Evolutionary conservation across 345 rosid genomes (phyloP).

Genomic region (Brassica nigra): DNA sequence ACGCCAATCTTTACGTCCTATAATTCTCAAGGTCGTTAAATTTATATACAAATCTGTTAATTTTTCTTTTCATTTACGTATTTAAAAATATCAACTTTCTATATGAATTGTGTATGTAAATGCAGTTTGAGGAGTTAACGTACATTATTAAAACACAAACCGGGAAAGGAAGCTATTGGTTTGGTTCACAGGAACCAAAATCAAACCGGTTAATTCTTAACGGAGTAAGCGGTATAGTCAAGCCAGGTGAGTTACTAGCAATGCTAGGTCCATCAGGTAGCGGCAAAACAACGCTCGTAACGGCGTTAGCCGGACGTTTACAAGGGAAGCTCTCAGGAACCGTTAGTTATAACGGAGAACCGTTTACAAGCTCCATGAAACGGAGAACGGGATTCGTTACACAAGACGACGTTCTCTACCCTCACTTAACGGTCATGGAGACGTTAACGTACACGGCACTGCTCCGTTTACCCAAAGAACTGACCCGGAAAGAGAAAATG

Average conservation of each 20-base stretch:
- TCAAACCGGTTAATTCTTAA: conserved; percentile 60
- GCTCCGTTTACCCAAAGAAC: conserved; percentile 68
- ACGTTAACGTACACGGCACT: conserved; percentile 76
- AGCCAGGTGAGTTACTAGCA: conserved; percentile 86
- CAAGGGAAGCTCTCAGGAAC: conserved; percentile 68
- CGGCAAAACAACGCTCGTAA: conserved; percentile 86
- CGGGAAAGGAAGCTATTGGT: conserved; percentile 39
- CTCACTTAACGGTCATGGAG: conserved; percentile 84
- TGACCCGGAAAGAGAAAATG: conserved; percentile 56
- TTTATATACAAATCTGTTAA: not conserved
- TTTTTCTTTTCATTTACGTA: not conserved
- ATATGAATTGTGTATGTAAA: not conserved
- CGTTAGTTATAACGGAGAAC: conserved; percentile 62
- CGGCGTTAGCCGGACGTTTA: conserved; percentile 78
- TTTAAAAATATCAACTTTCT: not conserved
- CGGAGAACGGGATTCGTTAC: conserved; percentile 80
- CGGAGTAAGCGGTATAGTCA: conserved; percentile 70
- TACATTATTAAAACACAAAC: conserved; percentile 49
- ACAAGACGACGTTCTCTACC: conserved; percentile 84
- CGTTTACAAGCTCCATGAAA: conserved; percentile 72
- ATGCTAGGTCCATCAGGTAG: conserved; percentile 98
- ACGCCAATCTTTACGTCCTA: conserved; percentile 55
- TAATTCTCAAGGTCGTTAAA: conserved; percentile 64
- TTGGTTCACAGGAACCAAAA: conserved; percentile 51
- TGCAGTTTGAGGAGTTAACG: conserved; percentile 78